Evolutionary conservation across 352 stramenopile species (phyloP).

Genomic region (Globisporangium acanthophoron): DNA sequence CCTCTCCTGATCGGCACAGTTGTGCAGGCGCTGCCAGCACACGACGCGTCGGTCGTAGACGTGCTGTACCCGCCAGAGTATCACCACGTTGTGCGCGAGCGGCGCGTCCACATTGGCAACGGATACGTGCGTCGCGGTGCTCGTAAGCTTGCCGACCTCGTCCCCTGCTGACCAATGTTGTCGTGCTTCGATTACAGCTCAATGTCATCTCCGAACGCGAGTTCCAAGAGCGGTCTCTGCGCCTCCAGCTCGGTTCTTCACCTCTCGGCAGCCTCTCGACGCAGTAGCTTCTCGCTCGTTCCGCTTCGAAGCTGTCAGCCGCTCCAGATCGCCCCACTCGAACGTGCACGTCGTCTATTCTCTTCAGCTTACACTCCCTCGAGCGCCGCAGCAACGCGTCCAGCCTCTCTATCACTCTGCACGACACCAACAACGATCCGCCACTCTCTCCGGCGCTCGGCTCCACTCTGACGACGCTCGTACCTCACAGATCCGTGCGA

Average conservation of each 20-base stretch:
- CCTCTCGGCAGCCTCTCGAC: not conserved
- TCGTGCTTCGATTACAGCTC: not conserved
- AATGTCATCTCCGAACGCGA: constrained; percentile 7
- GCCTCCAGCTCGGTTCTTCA: not conserved
- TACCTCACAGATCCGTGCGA: not conserved
- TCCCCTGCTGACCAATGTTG: not conserved
- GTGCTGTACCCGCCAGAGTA: constrained; percentile 27
- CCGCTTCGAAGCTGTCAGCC: not conserved
- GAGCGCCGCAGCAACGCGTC: no score
- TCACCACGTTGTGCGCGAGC: constrained; percentile 12
- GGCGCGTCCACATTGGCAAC: constrained; percentile 41
- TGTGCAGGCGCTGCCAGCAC: constrained; percentile 29
- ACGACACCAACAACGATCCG: no score
- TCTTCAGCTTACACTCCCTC: not conserved
- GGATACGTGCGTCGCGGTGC: constrained; percentile 35
- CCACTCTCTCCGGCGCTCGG: no score
- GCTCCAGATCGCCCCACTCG: no score
- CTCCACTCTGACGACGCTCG: no score
- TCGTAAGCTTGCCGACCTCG: no score
- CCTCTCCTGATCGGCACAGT: constrained; percentile 27
- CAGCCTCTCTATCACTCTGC: no score
- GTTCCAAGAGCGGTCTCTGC: not conserved
- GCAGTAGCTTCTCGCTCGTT: not conserved
- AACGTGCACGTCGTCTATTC: not conserved
- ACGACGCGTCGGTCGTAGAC: constrained; percentile 45